Conservation (phyloP, 176 grass and related monocot genomes). For the Triticum timopheevii region DNA sequence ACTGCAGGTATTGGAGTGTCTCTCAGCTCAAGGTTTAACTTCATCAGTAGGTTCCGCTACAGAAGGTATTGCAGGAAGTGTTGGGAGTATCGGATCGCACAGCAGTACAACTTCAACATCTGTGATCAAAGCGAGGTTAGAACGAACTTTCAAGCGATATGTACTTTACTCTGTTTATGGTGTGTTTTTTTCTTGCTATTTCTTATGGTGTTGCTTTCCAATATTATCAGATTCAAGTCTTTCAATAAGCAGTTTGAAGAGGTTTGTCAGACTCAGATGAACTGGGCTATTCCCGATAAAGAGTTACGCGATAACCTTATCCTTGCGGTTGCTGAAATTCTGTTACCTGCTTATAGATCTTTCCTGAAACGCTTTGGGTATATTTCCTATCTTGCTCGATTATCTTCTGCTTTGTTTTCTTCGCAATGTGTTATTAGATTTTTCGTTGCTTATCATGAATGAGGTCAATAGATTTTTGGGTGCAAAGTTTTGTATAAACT, state of each 20-base stretch:
- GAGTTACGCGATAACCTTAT: constrained; percentile 55
- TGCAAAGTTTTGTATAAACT: neutral
- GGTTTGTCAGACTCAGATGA: constrained; percentile 49
- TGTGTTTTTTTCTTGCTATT: neutral
- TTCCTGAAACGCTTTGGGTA: constrained; percentile 70
- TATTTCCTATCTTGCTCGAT: neutral
- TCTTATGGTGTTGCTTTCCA: constrained; percentile 21
- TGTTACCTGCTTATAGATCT: constrained; percentile 78
- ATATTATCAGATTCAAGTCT: constrained; percentile 50
- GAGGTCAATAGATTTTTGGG: neutral
- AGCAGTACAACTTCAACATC: constrained; percentile 31
- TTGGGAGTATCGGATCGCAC: constrained; percentile 23
- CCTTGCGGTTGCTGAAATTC: constrained; percentile 67
- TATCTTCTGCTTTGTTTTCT: constrained; percentile 4
- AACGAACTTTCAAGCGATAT: neutral
- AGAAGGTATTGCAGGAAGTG: constrained; percentile 28
- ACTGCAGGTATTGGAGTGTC: constrained; percentile 54
- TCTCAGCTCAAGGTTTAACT: constrained; percentile 55
- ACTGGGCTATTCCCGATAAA: constrained; percentile 66
- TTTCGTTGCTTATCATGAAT: neutral
- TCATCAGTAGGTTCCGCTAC: constrained; percentile 40
- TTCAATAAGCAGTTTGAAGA: constrained; percentile 71
- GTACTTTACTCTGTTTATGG: neutral
- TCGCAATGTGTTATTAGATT: neutral
- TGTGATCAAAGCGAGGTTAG: constrained; percentile 42